These are phyloP conservation scores for Fusarium verrucosum DNA, from an alignment of 2,329 filamentous ascomycete species.

Conservation along the genomic window DNA sequence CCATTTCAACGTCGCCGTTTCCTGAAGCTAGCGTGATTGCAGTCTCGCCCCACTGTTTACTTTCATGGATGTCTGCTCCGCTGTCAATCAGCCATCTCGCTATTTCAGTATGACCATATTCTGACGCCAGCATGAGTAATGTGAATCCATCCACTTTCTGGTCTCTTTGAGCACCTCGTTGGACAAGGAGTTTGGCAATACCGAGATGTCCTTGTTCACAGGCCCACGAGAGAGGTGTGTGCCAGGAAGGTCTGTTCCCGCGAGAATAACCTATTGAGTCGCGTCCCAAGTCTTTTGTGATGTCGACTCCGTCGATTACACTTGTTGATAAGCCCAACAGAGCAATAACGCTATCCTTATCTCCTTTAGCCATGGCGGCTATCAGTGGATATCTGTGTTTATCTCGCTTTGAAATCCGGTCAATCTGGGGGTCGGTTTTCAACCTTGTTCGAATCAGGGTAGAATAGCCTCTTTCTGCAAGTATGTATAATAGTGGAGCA, in stretches of 20 bases:
- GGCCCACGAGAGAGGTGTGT: background rate
- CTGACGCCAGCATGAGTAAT: fast-evolving
- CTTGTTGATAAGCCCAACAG: background rate
- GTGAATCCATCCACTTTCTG: fast-evolving
- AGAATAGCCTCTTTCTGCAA: slow-evolving; percentile 9
- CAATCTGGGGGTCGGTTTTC: fast-evolving
- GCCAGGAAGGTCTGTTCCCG: fast-evolving
- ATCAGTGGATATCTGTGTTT: slow-evolving; percentile 17
- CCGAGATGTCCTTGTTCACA: fast-evolving
- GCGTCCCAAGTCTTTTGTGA: fast-evolving
- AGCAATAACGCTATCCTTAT: background rate
- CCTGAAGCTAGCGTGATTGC: fast-evolving
- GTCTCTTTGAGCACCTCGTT: fast-evolving
- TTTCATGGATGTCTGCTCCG: fast-evolving
- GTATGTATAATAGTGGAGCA: slow-evolving; percentile 9
- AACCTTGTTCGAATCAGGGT: background rate
- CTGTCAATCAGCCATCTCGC: fast-evolving
- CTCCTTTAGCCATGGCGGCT: slow-evolving; percentile 16
- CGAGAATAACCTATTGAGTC: fast-evolving
- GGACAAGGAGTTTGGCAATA: fast-evolving
- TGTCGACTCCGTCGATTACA: fast-evolving
- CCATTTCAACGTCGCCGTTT: fast-evolving
- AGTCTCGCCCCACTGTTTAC: fast-evolving
- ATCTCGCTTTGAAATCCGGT: background rate
- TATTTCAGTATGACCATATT: fast-evolving